Percentiles rank a stretch among this genome's conserved stretches.
These are phyloP conservation scores for Spinacia oleracea DNA, from an alignment of 179 eudicot genomes.

Conservation along the genomic window DNA sequence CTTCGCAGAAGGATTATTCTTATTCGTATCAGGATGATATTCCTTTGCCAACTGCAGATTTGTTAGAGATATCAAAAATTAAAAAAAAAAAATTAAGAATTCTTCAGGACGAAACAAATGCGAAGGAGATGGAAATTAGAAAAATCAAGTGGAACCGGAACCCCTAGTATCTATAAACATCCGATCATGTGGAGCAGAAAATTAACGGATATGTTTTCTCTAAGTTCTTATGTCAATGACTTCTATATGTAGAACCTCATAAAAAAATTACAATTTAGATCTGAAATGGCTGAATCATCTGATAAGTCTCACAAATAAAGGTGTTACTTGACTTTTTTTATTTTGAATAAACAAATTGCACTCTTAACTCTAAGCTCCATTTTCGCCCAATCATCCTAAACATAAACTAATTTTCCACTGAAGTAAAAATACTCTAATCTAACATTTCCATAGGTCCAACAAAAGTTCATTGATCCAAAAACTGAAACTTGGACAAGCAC, in stretches of 20 bases:
- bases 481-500: too few relatives aligned
- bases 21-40: conserved; percentile 89
- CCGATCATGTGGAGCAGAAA: not conserved
- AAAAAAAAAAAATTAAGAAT: not conserved
- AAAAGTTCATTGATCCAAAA: too few relatives aligned
- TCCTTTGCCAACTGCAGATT: conserved; percentile 79
- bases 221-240: not conserved
- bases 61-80: not conserved
- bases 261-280: too few relatives aligned
- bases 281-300: not conserved
- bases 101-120: not conserved
- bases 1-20: conserved; percentile 75
- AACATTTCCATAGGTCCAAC: too few relatives aligned
- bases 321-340: too few relatives aligned
- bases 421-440: too few relatives aligned
- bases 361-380: too few relatives aligned
- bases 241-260: too few relatives aligned
- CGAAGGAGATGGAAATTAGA: not conserved
- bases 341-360: too few relatives aligned
- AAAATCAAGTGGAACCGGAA: not conserved
- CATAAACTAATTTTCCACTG: too few relatives aligned
- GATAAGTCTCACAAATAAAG: not conserved
- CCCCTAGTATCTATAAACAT: not conserved
- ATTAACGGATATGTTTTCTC: not conserved
- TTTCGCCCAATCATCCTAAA: too few relatives aligned